phyloP scores from a whole-genome alignment of 192 early-diverging fungal species.

The Funneliformis geosporum region DNA sequence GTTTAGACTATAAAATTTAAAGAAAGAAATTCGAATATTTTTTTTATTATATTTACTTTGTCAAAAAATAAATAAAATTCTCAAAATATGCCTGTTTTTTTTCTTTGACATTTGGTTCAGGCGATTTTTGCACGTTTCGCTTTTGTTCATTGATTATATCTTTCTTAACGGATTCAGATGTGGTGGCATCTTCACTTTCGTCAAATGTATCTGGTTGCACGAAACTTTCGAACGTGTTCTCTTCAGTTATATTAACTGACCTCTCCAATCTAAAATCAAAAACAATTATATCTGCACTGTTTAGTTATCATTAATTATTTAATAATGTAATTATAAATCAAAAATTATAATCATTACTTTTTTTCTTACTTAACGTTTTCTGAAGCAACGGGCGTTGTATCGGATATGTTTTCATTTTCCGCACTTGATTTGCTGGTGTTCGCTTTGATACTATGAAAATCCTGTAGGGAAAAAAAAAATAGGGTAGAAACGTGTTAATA shows the following conservation, averaged over 20 bases:
- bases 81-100: not conserved
- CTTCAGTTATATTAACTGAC: not conserved
- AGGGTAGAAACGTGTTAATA: not conserved
- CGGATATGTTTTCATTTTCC: not conserved
- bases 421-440: not conserved
- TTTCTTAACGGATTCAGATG: not conserved
- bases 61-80: not conserved
- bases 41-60: too few relatives aligned
- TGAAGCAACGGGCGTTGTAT: not conserved
- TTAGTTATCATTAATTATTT: not conserved
- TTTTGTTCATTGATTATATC: not conserved
- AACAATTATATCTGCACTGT: not conserved
- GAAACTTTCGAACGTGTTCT: not conserved
- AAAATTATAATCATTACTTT: not conserved
- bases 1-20: too few relatives aligned
- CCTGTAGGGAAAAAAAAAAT: not conserved
- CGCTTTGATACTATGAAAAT: slow-evolving; percentile 27
- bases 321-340: not conserved
- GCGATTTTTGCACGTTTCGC: not conserved
- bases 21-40: too few relatives aligned
- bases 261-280: not conserved
- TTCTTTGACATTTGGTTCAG: not conserved
- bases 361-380: not conserved
- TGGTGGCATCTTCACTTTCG: not conserved
- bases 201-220: not conserved